phyloP scores from a whole-genome alignment of 2,329 filamentous ascomycete genomes.

The Ophiostoma australiae region DNA sequence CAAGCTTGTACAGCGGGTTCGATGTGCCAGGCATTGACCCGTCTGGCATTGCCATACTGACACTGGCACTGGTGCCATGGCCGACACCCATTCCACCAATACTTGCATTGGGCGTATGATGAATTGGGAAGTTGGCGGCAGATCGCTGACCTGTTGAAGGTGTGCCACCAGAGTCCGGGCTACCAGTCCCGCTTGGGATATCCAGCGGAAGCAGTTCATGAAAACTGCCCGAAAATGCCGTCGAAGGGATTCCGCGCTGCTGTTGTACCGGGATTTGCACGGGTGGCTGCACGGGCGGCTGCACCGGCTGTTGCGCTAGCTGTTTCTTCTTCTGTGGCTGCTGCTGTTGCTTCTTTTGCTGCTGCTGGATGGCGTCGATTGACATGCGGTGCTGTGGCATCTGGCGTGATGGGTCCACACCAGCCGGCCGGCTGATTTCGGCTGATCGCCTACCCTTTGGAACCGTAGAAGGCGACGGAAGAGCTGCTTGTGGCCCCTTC shows the following conservation, averaged over 20 bases:
- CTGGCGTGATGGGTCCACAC: constrained; percentile 23
- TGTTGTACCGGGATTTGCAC: constrained; percentile 14
- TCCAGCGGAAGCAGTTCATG: constrained; percentile 46
- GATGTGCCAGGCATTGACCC: constrained; percentile 26
- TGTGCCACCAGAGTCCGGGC: constrained; percentile 36
- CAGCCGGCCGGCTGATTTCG: constrained; percentile 28
- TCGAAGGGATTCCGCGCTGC: constrained; percentile 28
- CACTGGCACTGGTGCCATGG: neutral
- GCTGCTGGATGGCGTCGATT: constrained; percentile 30
- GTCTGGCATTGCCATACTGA: constrained; percentile 4
- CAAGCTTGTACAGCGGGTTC: constrained; percentile 61
- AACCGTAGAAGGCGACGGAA: constrained; percentile 30
- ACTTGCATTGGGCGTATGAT: constrained; percentile 28
- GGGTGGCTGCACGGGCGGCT: neutral
- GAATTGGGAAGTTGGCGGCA: constrained; percentile 27
- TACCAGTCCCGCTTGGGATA: constrained; percentile 40
- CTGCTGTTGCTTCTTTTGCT: constrained; percentile 23
- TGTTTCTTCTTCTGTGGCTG: constrained; percentile 4
- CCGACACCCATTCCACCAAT: constrained; percentile 11
- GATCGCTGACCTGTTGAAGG: constrained; percentile 34
- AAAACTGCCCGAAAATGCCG: constrained; percentile 39
- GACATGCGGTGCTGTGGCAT: constrained; percentile 30
- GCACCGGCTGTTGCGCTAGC: constrained; percentile 1
- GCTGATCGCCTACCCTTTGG: constrained; percentile 30
- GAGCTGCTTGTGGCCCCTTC: constrained; percentile 32